phyloP scores from a whole-genome alignment of 192 early-diverging fungal species.

The Coemansia sp. region DNA sequence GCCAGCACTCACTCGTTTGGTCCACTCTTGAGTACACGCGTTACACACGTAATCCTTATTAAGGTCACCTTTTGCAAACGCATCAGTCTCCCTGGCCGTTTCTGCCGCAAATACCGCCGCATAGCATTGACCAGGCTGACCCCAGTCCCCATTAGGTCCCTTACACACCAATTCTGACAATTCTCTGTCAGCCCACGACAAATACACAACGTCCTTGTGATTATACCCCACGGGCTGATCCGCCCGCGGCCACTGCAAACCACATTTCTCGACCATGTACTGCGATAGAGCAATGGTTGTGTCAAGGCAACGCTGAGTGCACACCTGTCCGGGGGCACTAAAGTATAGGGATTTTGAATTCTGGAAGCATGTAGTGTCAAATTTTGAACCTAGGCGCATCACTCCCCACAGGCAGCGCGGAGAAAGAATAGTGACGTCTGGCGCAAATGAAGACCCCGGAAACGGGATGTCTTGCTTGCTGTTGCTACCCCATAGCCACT shows the following conservation, averaged over 20 bases:
- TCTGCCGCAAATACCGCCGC: slow-evolving; percentile 38
- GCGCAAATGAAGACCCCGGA: slow-evolving; percentile 22
- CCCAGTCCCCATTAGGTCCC: slow-evolving; percentile 15
- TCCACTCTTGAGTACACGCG: slow-evolving; percentile 41
- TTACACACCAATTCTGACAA: slow-evolving; percentile 36
- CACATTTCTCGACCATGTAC: slow-evolving; percentile 33
- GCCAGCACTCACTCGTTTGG: slow-evolving; percentile 16
- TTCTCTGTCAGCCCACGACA: slow-evolving; percentile 40
- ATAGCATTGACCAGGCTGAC: slow-evolving; percentile 28
- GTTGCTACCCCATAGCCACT: slow-evolving; percentile 39
- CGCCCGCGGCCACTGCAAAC: slow-evolving; percentile 9
- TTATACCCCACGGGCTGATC: slow-evolving; percentile 38
- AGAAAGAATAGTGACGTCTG: slow-evolving; percentile 27
- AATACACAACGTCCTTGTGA: slow-evolving; percentile 43
- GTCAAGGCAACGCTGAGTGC: slow-evolving; percentile 31
- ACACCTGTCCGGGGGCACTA: slow-evolving; percentile 38
- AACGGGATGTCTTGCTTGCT: slow-evolving; percentile 29
- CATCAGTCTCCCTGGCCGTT: slow-evolving; percentile 21
- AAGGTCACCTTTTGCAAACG: not conserved
- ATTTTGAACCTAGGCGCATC: slow-evolving; percentile 10
- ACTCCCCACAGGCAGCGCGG: slow-evolving; percentile 34
- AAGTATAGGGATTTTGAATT: slow-evolving; percentile 38
- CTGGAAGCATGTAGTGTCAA: slow-evolving; percentile 34
- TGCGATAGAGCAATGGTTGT: slow-evolving; percentile 33
- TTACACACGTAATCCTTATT: slow-evolving; percentile 30